Evolutionary conservation across 2,329 filamentous ascomycete species (phyloP).

Genomic region (Pseudogymnoascus sp.): DNA sequence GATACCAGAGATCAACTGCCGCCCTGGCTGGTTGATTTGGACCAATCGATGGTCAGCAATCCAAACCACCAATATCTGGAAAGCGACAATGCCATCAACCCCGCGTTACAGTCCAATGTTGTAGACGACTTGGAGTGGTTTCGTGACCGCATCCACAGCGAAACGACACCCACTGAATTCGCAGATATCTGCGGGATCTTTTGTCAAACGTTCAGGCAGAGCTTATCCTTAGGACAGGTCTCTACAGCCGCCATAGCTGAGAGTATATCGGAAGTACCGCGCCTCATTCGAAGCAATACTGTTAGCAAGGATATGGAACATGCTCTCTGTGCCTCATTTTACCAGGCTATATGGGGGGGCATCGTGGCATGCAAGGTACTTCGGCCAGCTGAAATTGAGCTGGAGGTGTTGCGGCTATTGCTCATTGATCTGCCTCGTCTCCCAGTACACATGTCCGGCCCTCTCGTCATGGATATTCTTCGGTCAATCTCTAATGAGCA

Average conservation of each 20-base stretch:
- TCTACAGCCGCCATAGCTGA: constrained; percentile 13
- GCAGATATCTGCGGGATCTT: constrained; percentile 17
- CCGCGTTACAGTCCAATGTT: not conserved
- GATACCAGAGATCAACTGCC: constrained; percentile 13
- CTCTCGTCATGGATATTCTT: constrained; percentile 18
- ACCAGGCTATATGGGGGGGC: constrained; percentile 23
- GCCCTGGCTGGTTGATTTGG: constrained; percentile 18
- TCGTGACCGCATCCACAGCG: not conserved
- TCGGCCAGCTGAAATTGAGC: constrained; percentile 16
- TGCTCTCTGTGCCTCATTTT: constrained; percentile 18
- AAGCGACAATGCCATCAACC: not conserved
- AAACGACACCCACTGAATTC: not conserved
- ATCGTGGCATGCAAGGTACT: constrained; percentile 21
- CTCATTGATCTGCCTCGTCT: constrained; percentile 17
- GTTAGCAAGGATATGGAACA: not conserved
- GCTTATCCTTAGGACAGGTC: constrained; percentile 20
- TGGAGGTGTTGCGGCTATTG: constrained; percentile 14
- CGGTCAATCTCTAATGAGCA: constrained; percentile 18
- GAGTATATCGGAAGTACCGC: constrained; percentile 13
- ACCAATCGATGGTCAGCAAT: not conserved
- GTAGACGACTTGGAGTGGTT: not conserved
- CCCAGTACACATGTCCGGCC: constrained; percentile 15
- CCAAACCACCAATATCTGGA: not conserved
- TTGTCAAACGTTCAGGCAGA: constrained; percentile 19
- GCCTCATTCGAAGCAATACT: constrained; percentile 8